Conservation (phyloP, 139 green algal species). For the Spirogloea muscicola region DNA sequence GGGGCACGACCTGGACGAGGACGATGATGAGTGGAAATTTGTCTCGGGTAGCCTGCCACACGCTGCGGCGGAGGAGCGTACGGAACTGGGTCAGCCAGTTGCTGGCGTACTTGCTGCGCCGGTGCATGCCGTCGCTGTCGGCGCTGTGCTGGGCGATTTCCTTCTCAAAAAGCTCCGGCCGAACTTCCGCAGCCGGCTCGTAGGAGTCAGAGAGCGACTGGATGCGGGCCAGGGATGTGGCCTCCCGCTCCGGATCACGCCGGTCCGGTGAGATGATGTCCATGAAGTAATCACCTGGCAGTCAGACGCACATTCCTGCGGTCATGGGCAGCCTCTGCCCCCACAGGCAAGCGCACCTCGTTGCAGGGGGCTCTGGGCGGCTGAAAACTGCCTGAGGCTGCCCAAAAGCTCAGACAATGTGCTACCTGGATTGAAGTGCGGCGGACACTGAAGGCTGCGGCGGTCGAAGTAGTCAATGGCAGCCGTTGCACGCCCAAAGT, state of each 20-base stretch:
- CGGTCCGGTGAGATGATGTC: slow-evolving; percentile 45
- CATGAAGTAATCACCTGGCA: slow-evolving; percentile 47
- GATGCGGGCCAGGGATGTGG: background rate
- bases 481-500: background rate
- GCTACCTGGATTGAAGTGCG: slow-evolving; percentile 11
- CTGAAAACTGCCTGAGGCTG: background rate
- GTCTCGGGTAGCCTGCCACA: slow-evolving; percentile 10
- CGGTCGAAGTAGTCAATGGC: slow-evolving; percentile 2
- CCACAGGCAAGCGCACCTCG: background rate
- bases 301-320: slow-evolving; percentile 15
- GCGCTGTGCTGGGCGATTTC: slow-evolving; percentile 1
- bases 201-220: background rate
- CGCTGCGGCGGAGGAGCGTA: background rate
- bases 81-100: slow-evolving; percentile 3
- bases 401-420: background rate
- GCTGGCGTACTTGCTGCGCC: background rate
- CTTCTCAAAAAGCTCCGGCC: slow-evolving; percentile 8
- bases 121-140: background rate
- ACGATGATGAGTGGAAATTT: background rate
- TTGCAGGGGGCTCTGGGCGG: background rate
- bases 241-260: slow-evolving; percentile 16
- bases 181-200: slow-evolving; percentile 8
- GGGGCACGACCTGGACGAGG: slow-evolving; percentile 20
- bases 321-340: background rate
- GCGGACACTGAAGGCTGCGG: background rate